Evolutionary conservation across 768 basidiomycete species (phyloP), one percentile per base, ranked within the genome.

Genomic region (Nidularia sp.): DNA sequence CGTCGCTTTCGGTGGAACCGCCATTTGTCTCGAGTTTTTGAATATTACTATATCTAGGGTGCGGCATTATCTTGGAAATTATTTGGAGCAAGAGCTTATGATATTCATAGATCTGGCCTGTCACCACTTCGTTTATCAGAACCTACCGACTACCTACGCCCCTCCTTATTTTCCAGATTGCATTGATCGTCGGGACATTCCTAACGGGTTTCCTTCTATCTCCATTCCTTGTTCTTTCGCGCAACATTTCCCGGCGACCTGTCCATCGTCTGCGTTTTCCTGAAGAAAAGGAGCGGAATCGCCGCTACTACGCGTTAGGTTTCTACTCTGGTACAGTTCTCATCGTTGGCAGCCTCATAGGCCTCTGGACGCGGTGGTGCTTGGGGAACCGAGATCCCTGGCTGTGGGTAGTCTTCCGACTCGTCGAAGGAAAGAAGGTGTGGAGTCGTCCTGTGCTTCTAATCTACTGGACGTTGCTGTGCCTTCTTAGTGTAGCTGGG

Each of bases 131-230:
- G 0, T 93, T 85, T 66, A 88, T 96, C 71, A 88, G 90, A 65
- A 96, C 96, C 0, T 97, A 90, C 63, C 88, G 96, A 39, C 75
- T 94, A 4, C 94, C 97, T 7, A 96, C 91, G 2, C 96, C 97
- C 8, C 77, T 98, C 13, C 79, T 98, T 47, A 81, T 88, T 39
- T 95, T 93, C 69, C 97, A 98, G 63, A 77, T 95, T 41, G 92
- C 97, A 1, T 78, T 98, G 45, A 88, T 99, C 45, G 90, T 89
- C 3, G 97, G 97, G 22, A 88, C 93, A 0, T 81, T 98, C 52
- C 72, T 98, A 33, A 86, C 86, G n/a, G 97, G 97, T 10, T 93
- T 98, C 69, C 72, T 98, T 6, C 80, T 99, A n/a, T 93, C 93
- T 0, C 97, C 97, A 0, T 75, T 98, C 41, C 86, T 99, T 13